Percentiles rank a stretch among this genome's conserved stretches.
These are phyloP conservation scores for Isatis lusitanica DNA, from an alignment of 441 rosid species.

Conservation along the genomic window DNA sequence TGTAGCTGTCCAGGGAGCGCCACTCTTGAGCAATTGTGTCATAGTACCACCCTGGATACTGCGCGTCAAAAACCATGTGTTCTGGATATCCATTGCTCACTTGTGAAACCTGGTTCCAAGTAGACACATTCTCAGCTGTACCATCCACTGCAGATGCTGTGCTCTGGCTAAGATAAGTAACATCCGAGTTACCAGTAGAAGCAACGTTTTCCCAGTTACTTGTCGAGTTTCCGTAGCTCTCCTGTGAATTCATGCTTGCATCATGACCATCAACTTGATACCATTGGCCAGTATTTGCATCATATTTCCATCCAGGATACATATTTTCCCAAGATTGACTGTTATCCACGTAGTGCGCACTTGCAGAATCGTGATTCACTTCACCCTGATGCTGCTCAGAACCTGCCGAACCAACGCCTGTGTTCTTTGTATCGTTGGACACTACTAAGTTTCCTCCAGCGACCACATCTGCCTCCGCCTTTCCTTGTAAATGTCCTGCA, in stretches of 20 bases:
- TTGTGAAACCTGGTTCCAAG: slow-evolving; percentile 71
- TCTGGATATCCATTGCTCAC: slow-evolving; percentile 72
- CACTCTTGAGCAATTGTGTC: slow-evolving; percentile 73
- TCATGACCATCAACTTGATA: slow-evolving; percentile 64
- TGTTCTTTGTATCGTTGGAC: slow-evolving; percentile 33
- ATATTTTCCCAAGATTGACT: slow-evolving; percentile 74
- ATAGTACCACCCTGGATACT: slow-evolving; percentile 95
- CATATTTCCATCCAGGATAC: slow-evolving; percentile 97
- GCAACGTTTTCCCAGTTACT: slow-evolving; percentile 44
- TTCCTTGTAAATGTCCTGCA: slow-evolving; percentile 43
- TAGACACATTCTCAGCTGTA: slow-evolving; percentile 54
- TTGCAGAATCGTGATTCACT: slow-evolving; percentile 42
- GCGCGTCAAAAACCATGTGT: slow-evolving; percentile 89
- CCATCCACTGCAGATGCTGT: slow-evolving; percentile 54
- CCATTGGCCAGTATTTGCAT: slow-evolving; percentile 79
- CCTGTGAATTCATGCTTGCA: slow-evolving; percentile 35
- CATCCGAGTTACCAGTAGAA: slow-evolving; percentile 51
- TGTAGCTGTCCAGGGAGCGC: slow-evolving; percentile 69
- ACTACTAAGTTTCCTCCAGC: background rate
- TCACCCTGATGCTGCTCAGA: slow-evolving; percentile 49
- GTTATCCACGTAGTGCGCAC: slow-evolving; percentile 54
- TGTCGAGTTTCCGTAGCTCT: slow-evolving; percentile 31
- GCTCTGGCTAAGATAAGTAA: slow-evolving; percentile 59
- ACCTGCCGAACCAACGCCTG: slow-evolving; percentile 27
- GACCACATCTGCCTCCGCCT: slow-evolving; percentile 33